Evolutionary conservation across 169 alveolate genomes (phyloP).

Genomic region (Plasmodium sp.): DNA sequence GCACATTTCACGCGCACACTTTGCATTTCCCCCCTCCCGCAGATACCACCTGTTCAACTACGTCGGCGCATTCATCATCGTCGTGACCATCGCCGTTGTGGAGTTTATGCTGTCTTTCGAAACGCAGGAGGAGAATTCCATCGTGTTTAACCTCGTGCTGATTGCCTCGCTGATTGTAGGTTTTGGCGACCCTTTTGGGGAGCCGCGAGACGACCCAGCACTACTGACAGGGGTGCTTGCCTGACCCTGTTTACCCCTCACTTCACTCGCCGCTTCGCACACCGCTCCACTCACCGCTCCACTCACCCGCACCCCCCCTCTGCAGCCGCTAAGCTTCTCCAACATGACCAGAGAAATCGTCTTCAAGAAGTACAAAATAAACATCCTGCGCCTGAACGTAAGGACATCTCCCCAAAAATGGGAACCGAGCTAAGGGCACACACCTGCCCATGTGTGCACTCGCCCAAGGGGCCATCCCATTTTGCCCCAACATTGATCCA

Average conservation of each 20-base stretch:
- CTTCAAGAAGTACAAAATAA: constrained; percentile 42
- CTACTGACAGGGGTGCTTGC: not conserved
- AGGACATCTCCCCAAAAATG: not conserved
- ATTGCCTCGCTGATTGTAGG: constrained; percentile 43
- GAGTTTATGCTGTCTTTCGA: constrained; percentile 49
- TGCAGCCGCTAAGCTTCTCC: constrained; percentile 57
- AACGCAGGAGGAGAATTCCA: constrained; percentile 61
- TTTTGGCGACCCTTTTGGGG: not conserved
- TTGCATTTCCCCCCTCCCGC: not conserved
- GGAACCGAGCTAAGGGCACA: not conserved
- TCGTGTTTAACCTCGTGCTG: constrained; percentile 34
- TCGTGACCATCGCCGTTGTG: constrained; percentile 39
- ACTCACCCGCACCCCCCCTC: not conserved
- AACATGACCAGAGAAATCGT: constrained; percentile 66
- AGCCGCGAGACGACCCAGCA: not conserved
- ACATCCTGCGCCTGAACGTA: constrained; percentile 50
- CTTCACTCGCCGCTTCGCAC: not conserved
- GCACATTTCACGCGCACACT: not conserved
- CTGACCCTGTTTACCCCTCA: not conserved
- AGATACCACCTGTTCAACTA: constrained; percentile 62
- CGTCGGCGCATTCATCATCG: constrained; percentile 40
- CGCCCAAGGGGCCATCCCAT: not conserved
- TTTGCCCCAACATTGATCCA: not conserved
- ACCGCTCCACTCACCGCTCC: not conserved
- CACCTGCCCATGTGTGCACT: not conserved